These are phyloP conservation scores for Nyssa sinensis DNA, from an alignment of 148 eudicot genomes.

Conservation along the genomic window DNA sequence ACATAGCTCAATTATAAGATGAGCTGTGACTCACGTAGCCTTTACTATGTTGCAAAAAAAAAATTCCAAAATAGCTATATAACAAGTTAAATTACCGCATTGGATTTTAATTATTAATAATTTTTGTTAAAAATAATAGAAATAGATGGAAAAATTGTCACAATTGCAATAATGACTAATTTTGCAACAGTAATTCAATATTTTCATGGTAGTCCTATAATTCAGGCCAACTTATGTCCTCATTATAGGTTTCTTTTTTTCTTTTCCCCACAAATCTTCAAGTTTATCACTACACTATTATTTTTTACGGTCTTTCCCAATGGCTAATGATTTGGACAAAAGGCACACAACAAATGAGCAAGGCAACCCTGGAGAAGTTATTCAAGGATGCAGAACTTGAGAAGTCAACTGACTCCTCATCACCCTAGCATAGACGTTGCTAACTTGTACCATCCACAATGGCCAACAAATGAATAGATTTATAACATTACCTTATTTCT, in stretches of 20 bases:
- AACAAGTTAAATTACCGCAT: too few relatives aligned
- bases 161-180: background rate
- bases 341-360: too few relatives aligned
- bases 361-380: too few relatives aligned
- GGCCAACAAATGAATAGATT: too few relatives aligned
- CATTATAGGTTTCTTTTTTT: background rate
- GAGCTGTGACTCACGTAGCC: background rate
- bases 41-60: too few relatives aligned
- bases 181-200: background rate
- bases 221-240: background rate
- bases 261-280: background rate
- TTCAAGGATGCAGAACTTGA: background rate
- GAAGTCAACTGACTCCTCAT: background rate
- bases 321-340: too few relatives aligned
- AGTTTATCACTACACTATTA: too few relatives aligned
- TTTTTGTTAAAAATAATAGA: too few relatives aligned
- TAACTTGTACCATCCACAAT: background rate
- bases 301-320: too few relatives aligned
- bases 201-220: background rate
- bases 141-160: background rate
- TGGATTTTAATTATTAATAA: too few relatives aligned
- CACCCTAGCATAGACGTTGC: background rate
- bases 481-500: slow-evolving; percentile 76
- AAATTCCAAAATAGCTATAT: too few relatives aligned
- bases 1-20: background rate